These are phyloP conservation scores for Zopfia rhizophila DNA, from an alignment of 2,329 filamentous ascomycete species.

Conservation along the genomic window DNA sequence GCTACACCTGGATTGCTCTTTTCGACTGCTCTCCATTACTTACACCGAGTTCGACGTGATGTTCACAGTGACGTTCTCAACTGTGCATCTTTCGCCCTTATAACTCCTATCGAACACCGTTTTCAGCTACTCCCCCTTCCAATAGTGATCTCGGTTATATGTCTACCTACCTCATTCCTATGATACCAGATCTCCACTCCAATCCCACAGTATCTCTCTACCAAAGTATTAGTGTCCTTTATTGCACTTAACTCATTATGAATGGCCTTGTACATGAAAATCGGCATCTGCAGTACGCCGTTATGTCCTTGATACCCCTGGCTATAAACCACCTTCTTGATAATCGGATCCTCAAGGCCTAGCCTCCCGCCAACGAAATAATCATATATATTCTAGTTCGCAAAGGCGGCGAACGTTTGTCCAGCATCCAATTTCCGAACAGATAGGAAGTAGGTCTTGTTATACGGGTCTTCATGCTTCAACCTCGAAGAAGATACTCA, in stretches of 20 bases:
- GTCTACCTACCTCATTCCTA: slow-evolving; percentile 36
- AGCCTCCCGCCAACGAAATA: slow-evolving; percentile 25
- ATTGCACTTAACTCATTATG: slow-evolving; percentile 42
- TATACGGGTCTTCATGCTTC: slow-evolving; percentile 15
- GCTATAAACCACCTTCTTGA: slow-evolving; percentile 8
- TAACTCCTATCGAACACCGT: slow-evolving; percentile 17
- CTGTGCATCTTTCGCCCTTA: slow-evolving; percentile 14
- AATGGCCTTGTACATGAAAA: slow-evolving; percentile 45
- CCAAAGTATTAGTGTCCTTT: slow-evolving; percentile 36
- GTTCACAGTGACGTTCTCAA: slow-evolving; percentile 18
- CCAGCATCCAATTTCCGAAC: slow-evolving; percentile 8
- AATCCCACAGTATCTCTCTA: slow-evolving; percentile 33
- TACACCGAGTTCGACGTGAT: too few relatives aligned
- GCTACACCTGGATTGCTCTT: too few relatives aligned
- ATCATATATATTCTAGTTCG: slow-evolving; percentile 19
- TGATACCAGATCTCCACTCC: slow-evolving; percentile 35
- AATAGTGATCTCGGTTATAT: slow-evolving; percentile 28
- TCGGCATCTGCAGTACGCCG: slow-evolving; percentile 32
- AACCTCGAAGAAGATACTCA: slow-evolving; percentile 17
- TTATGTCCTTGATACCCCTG: slow-evolving; percentile 23
- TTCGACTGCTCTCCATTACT: too few relatives aligned
- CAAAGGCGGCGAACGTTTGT: slow-evolving; percentile 12
- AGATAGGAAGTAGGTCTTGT: slow-evolving; percentile 20
- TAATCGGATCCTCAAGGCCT: slow-evolving; percentile 9
- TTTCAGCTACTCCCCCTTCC: slow-evolving; percentile 22